phyloP scores from a whole-genome alignment of 495 filamentous ascomycete species.

The Xylaria bambusicola region DNA sequence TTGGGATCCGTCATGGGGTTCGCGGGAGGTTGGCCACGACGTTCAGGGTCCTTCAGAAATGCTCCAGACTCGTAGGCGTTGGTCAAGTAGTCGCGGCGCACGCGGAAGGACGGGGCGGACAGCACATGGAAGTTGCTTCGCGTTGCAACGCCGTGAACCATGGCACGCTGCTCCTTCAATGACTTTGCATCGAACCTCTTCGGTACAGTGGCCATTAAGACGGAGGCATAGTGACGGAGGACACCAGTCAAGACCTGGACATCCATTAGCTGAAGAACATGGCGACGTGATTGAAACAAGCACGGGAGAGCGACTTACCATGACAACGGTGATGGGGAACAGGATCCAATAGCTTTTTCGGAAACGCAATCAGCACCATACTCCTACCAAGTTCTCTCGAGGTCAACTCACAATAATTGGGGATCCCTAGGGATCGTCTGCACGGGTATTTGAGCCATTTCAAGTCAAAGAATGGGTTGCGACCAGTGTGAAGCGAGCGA shows the following conservation, averaged over 20 bases:
- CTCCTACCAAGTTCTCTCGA: not conserved
- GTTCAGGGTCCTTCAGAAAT: constrained; percentile 86
- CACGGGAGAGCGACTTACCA: constrained; percentile 59
- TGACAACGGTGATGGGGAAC: constrained; percentile 93
- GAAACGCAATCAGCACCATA: constrained; percentile 14
- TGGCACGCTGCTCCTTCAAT: constrained; percentile 82
- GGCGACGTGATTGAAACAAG: not conserved
- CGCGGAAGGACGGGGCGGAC: constrained; percentile 71
- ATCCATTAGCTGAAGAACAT: constrained; percentile 9
- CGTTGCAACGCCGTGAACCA: constrained; percentile 82
- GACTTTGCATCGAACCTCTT: constrained; percentile 77
- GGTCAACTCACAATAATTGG: constrained; percentile 75
- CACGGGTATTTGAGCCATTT: constrained; percentile 81
- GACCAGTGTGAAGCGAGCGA: not conserved
- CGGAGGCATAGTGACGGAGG: constrained; percentile 91
- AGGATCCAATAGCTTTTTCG: constrained; percentile 91
- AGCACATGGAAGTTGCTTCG: constrained; percentile 77
- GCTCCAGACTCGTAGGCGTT: constrained; percentile 77
- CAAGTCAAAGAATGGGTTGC: constrained; percentile 19
- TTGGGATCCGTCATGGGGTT: constrained; percentile 98
- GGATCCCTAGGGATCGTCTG: constrained; percentile 99
- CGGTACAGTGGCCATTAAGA: constrained; percentile 82
- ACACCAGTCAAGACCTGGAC: constrained; percentile 86
- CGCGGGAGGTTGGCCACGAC: constrained; percentile 78
- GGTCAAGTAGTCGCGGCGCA: constrained; percentile 77